Conservation (phyloP, 73 alveolate genomes). For the Symbiodinium natans region DNA sequence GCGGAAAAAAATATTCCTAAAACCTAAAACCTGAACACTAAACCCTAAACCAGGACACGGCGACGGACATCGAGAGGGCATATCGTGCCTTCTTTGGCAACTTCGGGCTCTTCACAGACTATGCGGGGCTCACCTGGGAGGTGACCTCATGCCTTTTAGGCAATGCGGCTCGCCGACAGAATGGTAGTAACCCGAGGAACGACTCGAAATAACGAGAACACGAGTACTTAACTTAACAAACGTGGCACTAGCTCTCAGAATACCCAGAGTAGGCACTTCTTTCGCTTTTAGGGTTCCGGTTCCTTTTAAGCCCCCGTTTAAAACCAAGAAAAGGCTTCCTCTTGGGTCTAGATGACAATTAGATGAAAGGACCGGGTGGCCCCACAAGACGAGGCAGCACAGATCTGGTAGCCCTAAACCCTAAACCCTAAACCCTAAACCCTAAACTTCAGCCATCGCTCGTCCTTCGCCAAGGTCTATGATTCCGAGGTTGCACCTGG, state of each 20-base stretch:
- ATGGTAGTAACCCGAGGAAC: neutral
- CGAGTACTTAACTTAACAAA: no score
- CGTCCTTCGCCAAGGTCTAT: no score
- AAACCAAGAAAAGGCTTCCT: no score
- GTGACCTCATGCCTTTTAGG: neutral
- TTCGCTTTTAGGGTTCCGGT: no score
- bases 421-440: neutral
- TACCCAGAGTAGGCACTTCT: no score
- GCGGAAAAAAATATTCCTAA: no score
- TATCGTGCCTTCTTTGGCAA: neutral
- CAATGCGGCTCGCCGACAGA: neutral
- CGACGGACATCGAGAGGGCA: neutral
- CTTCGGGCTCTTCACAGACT: neutral
- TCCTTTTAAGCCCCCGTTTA: no score
- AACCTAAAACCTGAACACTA: neutral
- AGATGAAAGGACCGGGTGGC: no score
- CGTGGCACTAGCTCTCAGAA: no score
- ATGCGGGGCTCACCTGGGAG: neutral
- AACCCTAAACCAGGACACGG: constrained; percentile 14
- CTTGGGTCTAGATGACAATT: no score
- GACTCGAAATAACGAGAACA: neutral
- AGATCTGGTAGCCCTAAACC: neutral
- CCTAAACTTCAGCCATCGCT: neutral
- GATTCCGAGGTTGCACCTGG: no score
- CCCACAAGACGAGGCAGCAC: no score